phyloP scores from a whole-genome alignment of 805 yeast genomes.

The Candida sithepensis region DNA sequence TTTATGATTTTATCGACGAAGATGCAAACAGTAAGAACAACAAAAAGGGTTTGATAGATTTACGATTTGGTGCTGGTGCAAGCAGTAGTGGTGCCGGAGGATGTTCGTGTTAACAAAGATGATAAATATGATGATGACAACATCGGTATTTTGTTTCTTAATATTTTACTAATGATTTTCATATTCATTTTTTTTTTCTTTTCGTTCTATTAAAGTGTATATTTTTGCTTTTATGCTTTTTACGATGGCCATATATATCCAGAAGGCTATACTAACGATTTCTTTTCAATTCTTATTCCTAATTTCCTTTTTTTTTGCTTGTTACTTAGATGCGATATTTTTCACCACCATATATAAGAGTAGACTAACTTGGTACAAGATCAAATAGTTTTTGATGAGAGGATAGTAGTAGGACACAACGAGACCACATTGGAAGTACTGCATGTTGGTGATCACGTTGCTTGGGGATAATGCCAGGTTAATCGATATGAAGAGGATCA shows the following conservation, averaged over 20 bases:
- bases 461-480: neutral
- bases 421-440: conserved; percentile 7
- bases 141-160: neutral
- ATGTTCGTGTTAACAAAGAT: conserved; percentile 20
- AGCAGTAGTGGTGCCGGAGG: conserved; percentile 4
- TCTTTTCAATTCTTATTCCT: neutral
- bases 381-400: neutral
- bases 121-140: neutral
- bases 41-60: conserved; percentile 22
- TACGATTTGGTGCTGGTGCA: conserved; percentile 12
- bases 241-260: too few relatives aligned
- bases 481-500: neutral
- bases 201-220: too few relatives aligned
- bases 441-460: conserved; percentile 2
- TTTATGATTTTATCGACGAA: conserved; percentile 21
- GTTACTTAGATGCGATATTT: neutral
- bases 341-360: neutral
- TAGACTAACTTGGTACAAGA: conserved; percentile 3
- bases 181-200: neutral
- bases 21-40: conserved; percentile 5
- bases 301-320: neutral
- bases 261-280: neutral
- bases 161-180: neutral
- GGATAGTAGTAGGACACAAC: conserved; percentile 1
- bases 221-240: too few relatives aligned